Evolutionary conservation across 495 filamentous ascomycete genomes (phyloP), one percentile per base, ranked within the genome.

Genomic region (Glarea lozoyensis): DNA sequence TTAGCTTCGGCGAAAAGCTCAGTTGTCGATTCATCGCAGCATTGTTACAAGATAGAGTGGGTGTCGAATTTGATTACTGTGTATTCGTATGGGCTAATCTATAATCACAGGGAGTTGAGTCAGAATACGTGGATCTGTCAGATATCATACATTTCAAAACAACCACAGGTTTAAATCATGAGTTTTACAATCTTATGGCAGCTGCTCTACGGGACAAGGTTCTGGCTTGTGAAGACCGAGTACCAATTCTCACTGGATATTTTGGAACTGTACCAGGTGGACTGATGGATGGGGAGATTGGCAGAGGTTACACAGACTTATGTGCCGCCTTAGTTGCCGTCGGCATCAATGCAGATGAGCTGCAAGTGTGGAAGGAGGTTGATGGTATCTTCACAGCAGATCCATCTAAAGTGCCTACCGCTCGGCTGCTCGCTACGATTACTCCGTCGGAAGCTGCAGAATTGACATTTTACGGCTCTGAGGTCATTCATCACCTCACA

Each of bases 401-500:
- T 53, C 88, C 88, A 1, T 71, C 80, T 37, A 94, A 93, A 56
- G 87, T 95, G 17, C 87, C 86, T 0, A 88, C 86, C 2, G 88
- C 88, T 10, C 68, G 77, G 33, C 71, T 94, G 15, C 68, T 95
- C 27, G 59, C 76, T 1, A 74, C 77, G 13, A 89, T 95, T 57
- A 88, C 86, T 1, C 88, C 88, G 0, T 76, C 85, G 24, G 88
- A 95, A 55, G 88, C 88, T 5, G 86, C 88, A 5, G 88, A 94
- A 58, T 69, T 94, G 50, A 94, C 88, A 9, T 94, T 92, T 56
- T 94, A 93, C 59, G 88, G 88, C 48, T 88, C 85, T 13, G 87
- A 94, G 60, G 92, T 98, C 51, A 96, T 98, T 50, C 92, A 98
- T 55, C 92, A 92, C 37, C 82, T 95, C 56, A 98, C 92, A 41